Percentiles rank a stretch among this genome's conserved stretches.
Evolutionary conservation across 768 basidiomycete genomes (phyloP).

Genomic region (Macrolepiota dolichaula): DNA sequence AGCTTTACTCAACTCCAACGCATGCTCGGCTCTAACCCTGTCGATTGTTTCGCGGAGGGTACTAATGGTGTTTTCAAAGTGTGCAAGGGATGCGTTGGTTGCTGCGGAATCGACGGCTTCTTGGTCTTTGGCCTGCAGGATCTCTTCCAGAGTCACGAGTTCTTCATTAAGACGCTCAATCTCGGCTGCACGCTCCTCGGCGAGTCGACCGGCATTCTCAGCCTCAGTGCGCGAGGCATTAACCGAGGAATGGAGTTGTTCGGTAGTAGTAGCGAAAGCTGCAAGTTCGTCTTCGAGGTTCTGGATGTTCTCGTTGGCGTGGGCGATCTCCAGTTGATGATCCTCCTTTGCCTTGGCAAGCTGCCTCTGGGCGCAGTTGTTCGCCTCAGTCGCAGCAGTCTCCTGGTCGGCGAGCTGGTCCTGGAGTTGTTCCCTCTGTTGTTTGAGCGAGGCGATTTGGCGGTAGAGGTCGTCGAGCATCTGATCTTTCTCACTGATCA

Average conservation of each 20-base stretch:
- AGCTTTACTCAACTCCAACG: neutral
- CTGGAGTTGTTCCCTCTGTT: neutral
- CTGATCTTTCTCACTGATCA: neutral
- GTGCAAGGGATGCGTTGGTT: neutral
- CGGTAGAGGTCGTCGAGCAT: neutral
- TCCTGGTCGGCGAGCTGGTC: neutral
- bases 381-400: neutral
- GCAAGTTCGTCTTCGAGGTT: neutral
- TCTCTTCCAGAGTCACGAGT: neutral
- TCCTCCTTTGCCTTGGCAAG: constrained; percentile 2
- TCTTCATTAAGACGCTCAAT: neutral
- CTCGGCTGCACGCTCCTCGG: neutral
- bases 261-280: neutral
- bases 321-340: neutral
- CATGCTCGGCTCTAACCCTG: neutral
- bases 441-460: neutral
- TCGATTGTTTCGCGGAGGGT: neutral
- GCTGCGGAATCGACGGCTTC: neutral
- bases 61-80: neutral
- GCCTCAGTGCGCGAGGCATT: neutral
- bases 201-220: neutral
- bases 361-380: constrained; percentile 3
- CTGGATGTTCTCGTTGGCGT: neutral
- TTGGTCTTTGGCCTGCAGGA: neutral
- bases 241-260: constrained; percentile 1